Conservation (phyloP, 2,329 filamentous ascomycete genomes). For the Xylariaceae sp. region DNA sequence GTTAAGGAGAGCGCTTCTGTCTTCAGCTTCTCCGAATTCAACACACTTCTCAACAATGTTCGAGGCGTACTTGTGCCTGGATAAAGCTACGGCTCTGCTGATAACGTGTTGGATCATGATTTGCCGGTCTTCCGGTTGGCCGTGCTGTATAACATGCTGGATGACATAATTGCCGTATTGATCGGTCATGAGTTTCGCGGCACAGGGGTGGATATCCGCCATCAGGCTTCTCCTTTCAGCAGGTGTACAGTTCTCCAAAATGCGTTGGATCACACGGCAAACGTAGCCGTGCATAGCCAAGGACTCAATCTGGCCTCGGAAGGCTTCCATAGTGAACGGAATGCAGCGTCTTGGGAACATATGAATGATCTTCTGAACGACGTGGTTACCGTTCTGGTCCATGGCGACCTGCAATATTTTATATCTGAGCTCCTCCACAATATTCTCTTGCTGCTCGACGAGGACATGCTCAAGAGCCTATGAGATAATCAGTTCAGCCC, state of each 20-base stretch:
- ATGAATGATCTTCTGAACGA: conserved; percentile 90
- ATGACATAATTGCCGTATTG: conserved; percentile 96
- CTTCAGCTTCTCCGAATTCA: conserved; percentile 61
- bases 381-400: conserved; percentile 92
- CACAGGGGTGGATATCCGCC: conserved; percentile 70
- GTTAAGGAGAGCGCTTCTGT: conserved; percentile 65
- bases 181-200: conserved; percentile 70
- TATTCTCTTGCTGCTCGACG: conserved; percentile 80
- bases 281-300: conserved; percentile 79
- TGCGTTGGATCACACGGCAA: conserved; percentile 88
- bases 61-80: conserved; percentile 94
- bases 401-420: conserved; percentile 74
- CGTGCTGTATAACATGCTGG: conserved; percentile 83
- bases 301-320: conserved; percentile 68
- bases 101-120: conserved; percentile 72
- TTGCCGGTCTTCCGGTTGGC: conserved; percentile 65
- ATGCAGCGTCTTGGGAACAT: conserved; percentile 73
- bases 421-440: conserved; percentile 77
- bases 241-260: conserved; percentile 77
- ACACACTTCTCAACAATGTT: conserved; percentile 97
- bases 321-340: conserved; percentile 77
- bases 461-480: conserved; percentile 85
- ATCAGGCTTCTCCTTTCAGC: conserved; percentile 69
- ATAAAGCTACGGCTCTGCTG: conserved; percentile 66
- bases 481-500: conserved; percentile 23